Evolutionary conservation across 2,329 filamentous ascomycete species (phyloP), one percentile per base, ranked within the genome.

Genomic region (Phoma sp.): DNA sequence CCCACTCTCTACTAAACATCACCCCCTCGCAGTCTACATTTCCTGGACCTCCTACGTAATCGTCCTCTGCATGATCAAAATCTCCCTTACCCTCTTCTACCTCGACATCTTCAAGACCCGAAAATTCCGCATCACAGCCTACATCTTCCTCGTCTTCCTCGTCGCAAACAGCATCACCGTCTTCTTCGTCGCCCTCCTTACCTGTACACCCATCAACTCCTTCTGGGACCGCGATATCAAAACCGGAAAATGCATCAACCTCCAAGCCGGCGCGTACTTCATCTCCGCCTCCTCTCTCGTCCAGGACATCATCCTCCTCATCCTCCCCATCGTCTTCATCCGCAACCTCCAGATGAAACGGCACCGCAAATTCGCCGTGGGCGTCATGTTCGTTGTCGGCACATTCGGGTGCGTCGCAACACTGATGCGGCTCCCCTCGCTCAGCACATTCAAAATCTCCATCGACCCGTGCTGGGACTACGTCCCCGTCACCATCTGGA

Each of bases 221-320:
- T 72, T 67, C 33, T 71, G 69, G 69, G 55, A 71, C 38, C 60
- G 67, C 13, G 62, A 69, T 13, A 55, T 63, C 13, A 60, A 60
- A 8, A 33, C 32, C 10, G 68, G 61, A 7, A 62, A 60, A 38
- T 70, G 67, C 36, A 45, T 66, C 23, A 52, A 67, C 22, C 55
- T 66, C 4, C 61, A 58, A 30, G 57, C 55, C 1, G 37, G 65
- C 2, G 65, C 64, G 0, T 67, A 62, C 22, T 64, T 63, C n/a
- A 67, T 66, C 35, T 65, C 61, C 2, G 64, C 40, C 4, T 58
- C 54, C 30, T 60, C 66, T 9, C 65, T 70, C 29, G 58, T 55
- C 1, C 65, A 69, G 38, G 69, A 72, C 41, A 8, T 70, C 5
- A 55, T 66, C 1, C 56, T 72, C 1, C 46, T 72, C 9, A 44